Base-by-base conservation (phyloP, 345 rosid species). In the Eutrema japonicum region DNA sequence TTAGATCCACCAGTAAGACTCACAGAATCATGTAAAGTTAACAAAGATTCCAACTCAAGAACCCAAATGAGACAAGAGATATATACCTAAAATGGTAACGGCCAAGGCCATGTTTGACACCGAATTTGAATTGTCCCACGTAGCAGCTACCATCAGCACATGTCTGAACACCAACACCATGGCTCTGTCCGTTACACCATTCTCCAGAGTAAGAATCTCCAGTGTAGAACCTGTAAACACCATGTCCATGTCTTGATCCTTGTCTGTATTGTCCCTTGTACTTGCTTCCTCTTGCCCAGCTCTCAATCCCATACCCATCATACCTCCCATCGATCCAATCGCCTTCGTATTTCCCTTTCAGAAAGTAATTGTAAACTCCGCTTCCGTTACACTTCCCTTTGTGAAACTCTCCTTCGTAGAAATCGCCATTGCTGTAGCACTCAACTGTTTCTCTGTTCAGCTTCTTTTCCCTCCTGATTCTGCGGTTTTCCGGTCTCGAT, bases 211-310 rank as follows among this genome's bases (percentile, higher is more conserved):
- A 54, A 42, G 90, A 91, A 81, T 91, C 97, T 8, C 96, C 93
- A 0, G 93, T 89, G 66, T 80, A 91, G 60, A 91, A 91, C 76
- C 80, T 83, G 60, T 89, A 89, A 60, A 81, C 86, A 1, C 96
- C 92, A 79, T 58, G 77, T 0, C 93, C 97, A 74, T 88, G 92
- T 63, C 96, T 85, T 55, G 87, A 69, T 14, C 97, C 96, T 68
- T 82, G 83, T 40, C 87, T 78, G 68, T 89, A 86, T 56, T 92
- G 93, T 33, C 96, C 96, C 57, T 86, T 84, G 52, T 86, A 92
- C 61, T 88, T 83, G 66, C 97, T 89, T 72, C 97, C 96, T 75
- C 86, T 80, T 4, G 87, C 90, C 97, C 97, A 92, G 40, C 89
- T 92, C 85, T 89, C 97, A 22, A 88, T 86, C 10, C 93, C 97